A percentile compares a stretch with the other conserved stretches of the same genome.
These are phyloP conservation scores for Dryas octopetala DNA, from an alignment of 306 rosid genomes.

Conservation along the genomic window DNA sequence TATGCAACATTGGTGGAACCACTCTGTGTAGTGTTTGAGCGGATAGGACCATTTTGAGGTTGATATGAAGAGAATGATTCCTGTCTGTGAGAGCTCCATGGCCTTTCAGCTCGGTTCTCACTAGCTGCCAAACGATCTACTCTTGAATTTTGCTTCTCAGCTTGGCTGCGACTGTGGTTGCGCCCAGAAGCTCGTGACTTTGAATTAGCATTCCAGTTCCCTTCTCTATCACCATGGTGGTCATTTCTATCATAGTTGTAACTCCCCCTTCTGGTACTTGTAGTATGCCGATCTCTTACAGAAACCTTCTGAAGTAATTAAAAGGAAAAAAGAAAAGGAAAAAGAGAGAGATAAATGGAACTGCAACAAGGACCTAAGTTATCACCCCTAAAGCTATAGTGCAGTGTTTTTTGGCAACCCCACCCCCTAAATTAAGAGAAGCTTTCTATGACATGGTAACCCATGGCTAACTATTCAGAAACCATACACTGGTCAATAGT, in stretches of 20 bases:
- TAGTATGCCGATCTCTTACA: conserved; percentile 66
- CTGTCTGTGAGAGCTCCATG: conserved; percentile 79
- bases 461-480: neutral
- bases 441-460: neutral
- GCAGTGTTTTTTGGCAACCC: neutral
- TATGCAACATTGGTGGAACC: conserved; percentile 65
- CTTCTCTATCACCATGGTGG: conserved; percentile 84
- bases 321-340: neutral
- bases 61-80: conserved; percentile 55
- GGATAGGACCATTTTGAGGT: conserved; percentile 79
- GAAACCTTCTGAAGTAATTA: conserved; percentile 66
- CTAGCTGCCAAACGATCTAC: conserved; percentile 58
- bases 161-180: conserved; percentile 63
- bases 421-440: neutral
- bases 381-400: neutral
- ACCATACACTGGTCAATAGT: neutral
- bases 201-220: conserved; percentile 72
- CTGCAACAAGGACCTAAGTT: neutral
- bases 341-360: conserved; percentile 8
- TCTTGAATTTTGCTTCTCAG: conserved; percentile 62
- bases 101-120: conserved; percentile 75
- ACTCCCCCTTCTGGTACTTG: conserved; percentile 72
- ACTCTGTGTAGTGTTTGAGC: conserved; percentile 50
- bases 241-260: conserved; percentile 74
- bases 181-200: conserved; percentile 74